Percentiles rank a stretch among this genome's conserved stretches.
Conservation (phyloP, 805 yeast species). For the Blastobotrys muscicola region DNA sequence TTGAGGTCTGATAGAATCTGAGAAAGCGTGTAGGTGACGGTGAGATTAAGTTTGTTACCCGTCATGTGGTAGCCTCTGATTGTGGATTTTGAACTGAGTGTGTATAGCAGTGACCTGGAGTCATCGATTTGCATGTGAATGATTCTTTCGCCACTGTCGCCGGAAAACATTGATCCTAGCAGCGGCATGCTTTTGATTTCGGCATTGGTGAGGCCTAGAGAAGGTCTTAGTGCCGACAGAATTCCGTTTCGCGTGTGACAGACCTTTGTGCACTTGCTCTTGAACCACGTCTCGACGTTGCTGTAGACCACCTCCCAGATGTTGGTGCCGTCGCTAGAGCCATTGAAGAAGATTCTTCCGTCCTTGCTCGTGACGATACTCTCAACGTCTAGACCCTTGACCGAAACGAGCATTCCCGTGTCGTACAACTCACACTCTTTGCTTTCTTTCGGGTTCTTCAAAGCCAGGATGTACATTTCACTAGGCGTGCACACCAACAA, state of each 20-base stretch:
- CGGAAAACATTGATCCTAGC: constrained; percentile 20
- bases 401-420: constrained; percentile 71
- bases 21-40: constrained; percentile 23
- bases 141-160: constrained; percentile 44
- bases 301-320: constrained; percentile 85
- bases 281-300: constrained; percentile 78
- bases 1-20: constrained; percentile 20
- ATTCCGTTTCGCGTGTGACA: constrained; percentile 68
- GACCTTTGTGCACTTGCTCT: constrained; percentile 70
- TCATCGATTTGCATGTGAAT: constrained; percentile 63
- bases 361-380: constrained; percentile 48
- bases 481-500: constrained; percentile 71
- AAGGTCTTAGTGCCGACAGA: constrained; percentile 24
- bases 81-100: constrained; percentile 73
- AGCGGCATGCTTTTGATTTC: constrained; percentile 10
- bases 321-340: constrained; percentile 63
- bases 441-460: constrained; percentile 37
- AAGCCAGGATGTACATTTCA: constrained; percentile 68
- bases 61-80: constrained; percentile 66
- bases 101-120: constrained; percentile 65
- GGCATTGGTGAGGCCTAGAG: neutral
- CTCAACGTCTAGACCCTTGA: constrained; percentile 67
- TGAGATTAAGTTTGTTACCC: constrained; percentile 30
- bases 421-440: constrained; percentile 57
- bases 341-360: constrained; percentile 76